A percentile compares a stretch with the other conserved stretches of the same genome.
Evolutionary conservation across 352 stramenopile species (phyloP).

Genomic region (Phytophthora europaea): DNA sequence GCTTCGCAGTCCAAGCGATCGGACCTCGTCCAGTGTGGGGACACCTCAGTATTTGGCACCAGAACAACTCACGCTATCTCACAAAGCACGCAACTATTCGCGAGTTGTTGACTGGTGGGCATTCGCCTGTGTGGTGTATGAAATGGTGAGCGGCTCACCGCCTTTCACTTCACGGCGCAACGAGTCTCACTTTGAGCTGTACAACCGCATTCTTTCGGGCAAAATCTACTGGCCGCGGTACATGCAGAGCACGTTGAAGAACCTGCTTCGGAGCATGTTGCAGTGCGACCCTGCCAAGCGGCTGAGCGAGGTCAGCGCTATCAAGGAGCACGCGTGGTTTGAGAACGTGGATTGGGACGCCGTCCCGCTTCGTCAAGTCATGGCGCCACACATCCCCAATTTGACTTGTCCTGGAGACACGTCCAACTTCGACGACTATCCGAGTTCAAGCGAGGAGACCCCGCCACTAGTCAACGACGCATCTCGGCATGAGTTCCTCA

Average conservation of each 20-base stretch:
- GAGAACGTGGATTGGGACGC: constrained; percentile 69
- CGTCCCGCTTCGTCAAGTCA: constrained; percentile 56
- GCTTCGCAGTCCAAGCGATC: constrained; percentile 43
- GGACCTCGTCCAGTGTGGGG: constrained; percentile 65
- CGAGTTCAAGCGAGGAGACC: constrained; percentile 60
- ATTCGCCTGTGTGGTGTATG: constrained; percentile 83
- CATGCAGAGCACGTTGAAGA: constrained; percentile 53
- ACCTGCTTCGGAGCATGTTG: constrained; percentile 80
- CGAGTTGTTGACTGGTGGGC: constrained; percentile 89
- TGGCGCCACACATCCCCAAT: constrained; percentile 53
- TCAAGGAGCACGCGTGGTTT: constrained; percentile 81
- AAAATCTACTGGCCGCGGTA: constrained; percentile 65
- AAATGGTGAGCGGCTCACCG: constrained; percentile 75
- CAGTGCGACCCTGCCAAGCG: constrained; percentile 57
- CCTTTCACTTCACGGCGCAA: constrained; percentile 83
- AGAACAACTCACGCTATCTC: constrained; percentile 75
- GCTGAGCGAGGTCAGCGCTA: constrained; percentile 50
- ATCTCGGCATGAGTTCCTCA: constrained; percentile 47
- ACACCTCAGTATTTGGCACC: constrained; percentile 81
- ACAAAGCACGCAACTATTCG: constrained; percentile 73
- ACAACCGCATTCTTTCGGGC: constrained; percentile 81
- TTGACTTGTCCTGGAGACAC: constrained; percentile 58
- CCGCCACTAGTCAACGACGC: constrained; percentile 40
- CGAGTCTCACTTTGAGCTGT: constrained; percentile 90
- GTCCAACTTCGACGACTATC: constrained; percentile 77